Evolutionary conservation across 257 asterid species (phyloP).

Genomic region (Leptodermis oblonga): DNA sequence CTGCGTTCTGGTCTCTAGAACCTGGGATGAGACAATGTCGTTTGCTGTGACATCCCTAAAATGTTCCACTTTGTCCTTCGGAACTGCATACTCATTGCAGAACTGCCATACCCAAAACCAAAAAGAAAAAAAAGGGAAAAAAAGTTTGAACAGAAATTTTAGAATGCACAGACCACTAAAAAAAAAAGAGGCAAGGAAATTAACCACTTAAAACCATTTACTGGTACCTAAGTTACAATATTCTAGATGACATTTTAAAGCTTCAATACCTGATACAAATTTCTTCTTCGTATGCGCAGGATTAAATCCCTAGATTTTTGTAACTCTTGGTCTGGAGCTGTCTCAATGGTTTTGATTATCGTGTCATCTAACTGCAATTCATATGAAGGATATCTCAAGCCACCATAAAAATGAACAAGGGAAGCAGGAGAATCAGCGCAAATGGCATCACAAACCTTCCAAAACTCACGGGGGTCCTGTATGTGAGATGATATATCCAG

Average conservation of each 20-base stretch:
- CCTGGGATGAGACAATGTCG: conserved; percentile 94
- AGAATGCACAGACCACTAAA: not conserved
- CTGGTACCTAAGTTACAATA: not conserved
- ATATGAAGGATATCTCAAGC: conserved; percentile 13
- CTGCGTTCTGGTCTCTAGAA: conserved; percentile 14
- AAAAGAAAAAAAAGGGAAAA: not conserved
- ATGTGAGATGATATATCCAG: conserved; percentile 70
- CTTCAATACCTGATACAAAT: conserved; percentile 68
- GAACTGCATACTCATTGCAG: conserved; percentile 92
- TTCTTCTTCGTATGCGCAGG: conserved; percentile 80
- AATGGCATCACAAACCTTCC: conserved; percentile 65
- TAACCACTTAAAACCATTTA: not conserved
- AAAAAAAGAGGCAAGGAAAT: not conserved
- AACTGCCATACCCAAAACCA: conserved; percentile 36
- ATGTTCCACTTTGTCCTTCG: conserved; percentile 66
- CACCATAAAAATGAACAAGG: conserved; percentile 1
- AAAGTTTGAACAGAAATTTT: conserved; percentile 7
- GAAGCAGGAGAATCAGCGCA: not conserved
- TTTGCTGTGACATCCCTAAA: conserved; percentile 78
- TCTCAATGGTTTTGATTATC: conserved; percentile 81
- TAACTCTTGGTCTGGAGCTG: conserved; percentile 66
- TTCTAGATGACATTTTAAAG: not conserved
- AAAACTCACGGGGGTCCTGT: conserved; percentile 76
- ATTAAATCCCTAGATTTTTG: conserved; percentile 81
- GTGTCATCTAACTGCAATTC: conserved; percentile 78